Evolutionary conservation across 2,329 filamentous ascomycete genomes (phyloP), one percentile per base, ranked within the genome.

Genomic region (Exophiala aquamarina): DNA sequence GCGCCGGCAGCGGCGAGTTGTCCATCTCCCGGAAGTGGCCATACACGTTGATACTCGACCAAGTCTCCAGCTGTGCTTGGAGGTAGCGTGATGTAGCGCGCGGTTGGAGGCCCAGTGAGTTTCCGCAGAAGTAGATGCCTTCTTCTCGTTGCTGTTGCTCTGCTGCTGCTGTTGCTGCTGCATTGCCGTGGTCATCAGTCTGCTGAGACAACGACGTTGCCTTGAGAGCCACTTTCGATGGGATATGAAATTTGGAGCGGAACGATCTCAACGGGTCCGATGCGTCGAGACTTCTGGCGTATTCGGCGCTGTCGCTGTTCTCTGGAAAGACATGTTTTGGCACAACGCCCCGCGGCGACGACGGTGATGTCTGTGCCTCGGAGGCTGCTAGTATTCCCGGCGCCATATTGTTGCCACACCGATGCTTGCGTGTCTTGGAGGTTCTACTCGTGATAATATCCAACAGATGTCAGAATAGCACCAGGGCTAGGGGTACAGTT

Each of bases 41-140:
- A 28, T 86, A 83, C 18, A 95, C 90, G 14, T 85, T 89, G 55
- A 93, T 85, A 0, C 82, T 84, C 0, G 86, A 85, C 90, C 90
- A 95, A 1, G 87, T 89, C 54, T 86, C 79, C 1, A 95, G 78
- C 56, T 93, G 89, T 4, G 82, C 78, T 38, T 83, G 73, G 52
- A 95, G 70, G 55, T 88, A 84, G n/a, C 75, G 70, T 13, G 78
- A 73, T 0, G 83, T 83, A 8, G 78, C 78, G 52, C 79, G 82
- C 33, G 90, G 89, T 65, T 95, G 90, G 3, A 91, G 78, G 29
- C 90, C 90, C 1, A 95, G 78, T 0, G 89, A 95, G 70, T 95
- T 95, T 47, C 91, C 91, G 57, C 89, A 92, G 56, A 95, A 83
- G 67, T 95, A 95, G 49, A 89, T 83, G 8, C 59, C 58, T 14